A percentile compares a stretch with the other conserved stretches of the same genome.
These are phyloP conservation scores for Globisporangium cylindrosporum DNA, from an alignment of 352 stramenopile genomes.

Conservation along the genomic window DNA sequence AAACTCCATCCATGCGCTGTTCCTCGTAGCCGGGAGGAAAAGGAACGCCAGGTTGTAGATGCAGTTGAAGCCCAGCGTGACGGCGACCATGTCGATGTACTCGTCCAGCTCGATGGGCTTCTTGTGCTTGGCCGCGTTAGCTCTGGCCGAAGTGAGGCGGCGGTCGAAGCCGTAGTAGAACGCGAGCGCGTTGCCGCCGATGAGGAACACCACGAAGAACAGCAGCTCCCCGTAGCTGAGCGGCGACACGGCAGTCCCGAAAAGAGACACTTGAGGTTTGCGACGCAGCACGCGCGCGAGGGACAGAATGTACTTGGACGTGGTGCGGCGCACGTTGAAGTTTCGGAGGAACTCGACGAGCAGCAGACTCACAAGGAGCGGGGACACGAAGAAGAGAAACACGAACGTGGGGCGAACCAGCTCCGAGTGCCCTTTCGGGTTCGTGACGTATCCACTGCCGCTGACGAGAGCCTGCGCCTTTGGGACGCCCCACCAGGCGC, in stretches of 20 bases:
- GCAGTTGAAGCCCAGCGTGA: constrained; percentile 33
- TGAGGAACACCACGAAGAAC: constrained; percentile 26
- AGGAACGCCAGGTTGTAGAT: constrained; percentile 54
- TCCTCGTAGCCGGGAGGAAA: constrained; percentile 37
- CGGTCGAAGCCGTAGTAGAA: constrained; percentile 25
- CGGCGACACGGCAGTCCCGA: constrained; percentile 23
- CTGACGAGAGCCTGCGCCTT: constrained; percentile 12
- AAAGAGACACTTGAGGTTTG: constrained; percentile 24
- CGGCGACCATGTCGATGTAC: constrained; percentile 29
- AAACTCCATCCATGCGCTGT: constrained; percentile 57
- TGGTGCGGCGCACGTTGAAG: constrained; percentile 36
- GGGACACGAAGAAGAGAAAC: constrained; percentile 36
- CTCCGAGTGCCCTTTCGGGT: constrained; percentile 20
- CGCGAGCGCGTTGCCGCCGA: constrained; percentile 27
- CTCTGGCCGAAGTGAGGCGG: not conserved
- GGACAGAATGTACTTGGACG: constrained; percentile 26
- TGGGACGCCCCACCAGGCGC: constrained; percentile 11
- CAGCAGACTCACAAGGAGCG: constrained; percentile 33
- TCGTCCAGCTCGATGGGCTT: constrained; percentile 17
- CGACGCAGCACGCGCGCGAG: constrained; percentile 37
- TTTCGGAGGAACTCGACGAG: constrained; percentile 37
- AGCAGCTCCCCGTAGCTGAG: constrained; percentile 40
- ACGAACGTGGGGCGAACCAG: constrained; percentile 61
- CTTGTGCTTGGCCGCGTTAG: constrained; percentile 1
- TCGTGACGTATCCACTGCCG: constrained; percentile 2